Percentiles rank a stretch among this genome's conserved stretches.
Evolutionary conservation across 495 filamentous ascomycete genomes (phyloP).

Genomic region (Delitschia confertaspora): DNA sequence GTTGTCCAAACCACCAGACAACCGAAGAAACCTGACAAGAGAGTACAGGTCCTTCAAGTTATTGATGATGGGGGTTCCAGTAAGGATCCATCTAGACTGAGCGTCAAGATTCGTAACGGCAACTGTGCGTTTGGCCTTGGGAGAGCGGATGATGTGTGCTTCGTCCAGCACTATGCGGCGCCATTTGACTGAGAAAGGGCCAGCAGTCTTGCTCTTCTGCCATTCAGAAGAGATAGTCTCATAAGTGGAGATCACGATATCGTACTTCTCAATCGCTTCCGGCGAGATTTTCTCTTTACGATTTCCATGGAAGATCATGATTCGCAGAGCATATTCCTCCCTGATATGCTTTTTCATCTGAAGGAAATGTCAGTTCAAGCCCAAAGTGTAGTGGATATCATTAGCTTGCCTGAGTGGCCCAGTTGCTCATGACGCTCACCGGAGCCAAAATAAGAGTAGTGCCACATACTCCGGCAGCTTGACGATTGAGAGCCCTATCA

Average conservation of each 20-base stretch:
- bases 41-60: slow-evolving; percentile 76
- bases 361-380: not conserved
- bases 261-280: slow-evolving; percentile 47
- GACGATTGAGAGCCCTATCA: slow-evolving; percentile 35
- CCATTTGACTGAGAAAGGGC: slow-evolving; percentile 62
- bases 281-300: slow-evolving; percentile 47
- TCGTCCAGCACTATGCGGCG: slow-evolving; percentile 80
- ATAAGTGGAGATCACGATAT: slow-evolving; percentile 82
- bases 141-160: slow-evolving; percentile 78
- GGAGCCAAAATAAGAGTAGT: slow-evolving; percentile 76
- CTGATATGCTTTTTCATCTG: slow-evolving; percentile 62
- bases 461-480: slow-evolving; percentile 31
- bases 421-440: slow-evolving; percentile 86
- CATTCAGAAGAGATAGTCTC: slow-evolving; percentile 39
- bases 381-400: not conserved
- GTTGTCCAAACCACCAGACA: slow-evolving; percentile 70
- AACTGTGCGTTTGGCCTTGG: slow-evolving; percentile 57
- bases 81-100: slow-evolving; percentile 71
- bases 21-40: slow-evolving; percentile 65
- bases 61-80: slow-evolving; percentile 51
- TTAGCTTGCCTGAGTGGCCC: slow-evolving; percentile 54
- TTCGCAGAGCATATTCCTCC: slow-evolving; percentile 48
- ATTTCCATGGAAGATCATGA: slow-evolving; percentile 68
- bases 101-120: slow-evolving; percentile 61
- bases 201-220: slow-evolving; percentile 18